Base-by-base conservation (phyloP, 1,284 basidiomycete species). In the Malassezia psittaci region DNA sequence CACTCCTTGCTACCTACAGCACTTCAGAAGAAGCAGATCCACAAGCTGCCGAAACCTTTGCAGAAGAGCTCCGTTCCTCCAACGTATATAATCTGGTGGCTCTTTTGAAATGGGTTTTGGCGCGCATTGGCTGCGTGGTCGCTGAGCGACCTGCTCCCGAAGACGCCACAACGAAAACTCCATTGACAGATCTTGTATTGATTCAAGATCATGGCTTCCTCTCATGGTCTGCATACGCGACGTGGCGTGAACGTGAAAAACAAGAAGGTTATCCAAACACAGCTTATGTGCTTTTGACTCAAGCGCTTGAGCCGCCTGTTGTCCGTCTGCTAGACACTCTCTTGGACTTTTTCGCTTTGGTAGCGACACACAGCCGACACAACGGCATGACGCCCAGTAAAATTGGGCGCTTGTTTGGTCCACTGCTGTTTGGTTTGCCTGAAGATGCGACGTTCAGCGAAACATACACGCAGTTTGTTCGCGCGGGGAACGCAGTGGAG, bases 51-150 rank as follows among this genome's bases (percentile, higher is more conserved):
- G 44, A 40, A 19, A 33, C 48, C 39, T 68, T 72, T 48, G 38
- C 61, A 8, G 59, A 68, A 18, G 71, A 72, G 32, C 50, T 70
- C 29, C 61, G 63, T 19, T 72, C 64, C 40, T 70, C 70, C 33
- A 69, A 65, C 36, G 62, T 68, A 19, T 65, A 73, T 57, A 65
- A 67, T 35, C 60, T 74, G 2, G 69, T 69, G 38, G 70, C 72
- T 8, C 33, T 72, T 38, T 65, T 74, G 64, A 74, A 74, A 54
- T 74, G 72, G 72, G 63, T 66, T 2, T 61, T 74, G n/a, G 64
- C 68, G 0, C 59, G 70, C 19, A 50, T 74, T 51, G 68, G 69
- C 5, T 57, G 66, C 13, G 66, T 74, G 15, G 58, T 72, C 7
- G 66, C 69, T 13, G 69, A 70, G 12, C 65, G 55, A 2, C n/a